These are phyloP conservation scores for Botrytis sinoallii DNA, from an alignment of 2,329 filamentous ascomycete genomes.

Conservation along the genomic window DNA sequence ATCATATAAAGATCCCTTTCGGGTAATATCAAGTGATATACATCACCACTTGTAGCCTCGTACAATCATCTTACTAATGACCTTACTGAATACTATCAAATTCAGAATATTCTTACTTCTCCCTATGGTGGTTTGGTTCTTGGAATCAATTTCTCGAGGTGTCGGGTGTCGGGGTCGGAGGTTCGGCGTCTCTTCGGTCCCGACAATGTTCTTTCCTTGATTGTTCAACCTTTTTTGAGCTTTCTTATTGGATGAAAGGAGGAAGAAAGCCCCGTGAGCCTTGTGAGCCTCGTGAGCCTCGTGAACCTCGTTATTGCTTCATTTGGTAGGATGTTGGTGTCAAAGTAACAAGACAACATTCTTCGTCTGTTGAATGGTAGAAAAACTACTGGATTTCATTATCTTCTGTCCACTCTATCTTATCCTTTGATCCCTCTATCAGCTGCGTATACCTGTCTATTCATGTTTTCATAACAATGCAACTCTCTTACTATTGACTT, in stretches of 20 bases:
- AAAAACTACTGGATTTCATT: not conserved
- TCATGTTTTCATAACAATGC: not conserved
- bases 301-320: not conserved
- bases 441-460: not conserved
- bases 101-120: not conserved
- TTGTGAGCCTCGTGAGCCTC: too few species aligned
- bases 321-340: not conserved
- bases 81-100: too few species aligned
- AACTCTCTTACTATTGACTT: not conserved
- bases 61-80: not conserved
- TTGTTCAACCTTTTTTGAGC: not conserved
- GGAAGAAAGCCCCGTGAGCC: not conserved
- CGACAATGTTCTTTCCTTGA: not conserved
- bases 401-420: not conserved
- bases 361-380: not conserved
- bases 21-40: not conserved
- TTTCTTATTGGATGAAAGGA: not conserved
- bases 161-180: not conserved
- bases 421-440: not conserved
- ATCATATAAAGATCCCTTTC: not conserved
- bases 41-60: not conserved
- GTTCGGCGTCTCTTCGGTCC: conserved; percentile 6
- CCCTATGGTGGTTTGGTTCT: not conserved
- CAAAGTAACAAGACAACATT: not conserved
- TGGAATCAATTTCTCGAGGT: not conserved